Evolutionary conservation across 2,329 filamentous ascomycete species (phyloP).

Genomic region (Cercospora beticola): DNA sequence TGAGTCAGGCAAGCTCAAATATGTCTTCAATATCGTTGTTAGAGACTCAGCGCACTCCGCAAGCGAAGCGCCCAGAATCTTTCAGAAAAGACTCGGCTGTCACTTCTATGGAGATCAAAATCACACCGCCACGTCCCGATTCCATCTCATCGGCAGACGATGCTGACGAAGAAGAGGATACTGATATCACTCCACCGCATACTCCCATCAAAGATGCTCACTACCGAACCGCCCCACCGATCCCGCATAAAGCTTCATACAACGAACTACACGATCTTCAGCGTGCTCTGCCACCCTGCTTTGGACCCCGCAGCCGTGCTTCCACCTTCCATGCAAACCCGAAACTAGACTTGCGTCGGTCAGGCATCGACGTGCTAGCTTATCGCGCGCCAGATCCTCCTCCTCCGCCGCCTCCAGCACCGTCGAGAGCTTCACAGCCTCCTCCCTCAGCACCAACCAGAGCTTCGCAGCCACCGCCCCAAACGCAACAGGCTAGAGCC

Average conservation of each 20-base stretch:
- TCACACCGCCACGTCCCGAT: neutral
- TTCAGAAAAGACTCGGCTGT: slow-evolving; percentile 1
- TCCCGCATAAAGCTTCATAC: neutral
- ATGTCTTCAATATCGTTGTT: neutral
- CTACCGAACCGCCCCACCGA: neutral
- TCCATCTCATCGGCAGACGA: neutral
- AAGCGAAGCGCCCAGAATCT: neutral
- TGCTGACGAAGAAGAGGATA: neutral
- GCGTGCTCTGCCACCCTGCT: neutral
- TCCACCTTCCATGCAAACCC: neutral
- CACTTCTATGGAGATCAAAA: neutral
- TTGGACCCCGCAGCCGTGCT: neutral
- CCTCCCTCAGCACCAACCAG: neutral
- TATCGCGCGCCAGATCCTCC: neutral
- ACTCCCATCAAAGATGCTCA: slow-evolving; percentile 1
- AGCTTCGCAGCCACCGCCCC: neutral
- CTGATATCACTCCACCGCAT: neutral
- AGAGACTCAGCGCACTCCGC: neutral
- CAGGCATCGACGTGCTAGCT: neutral
- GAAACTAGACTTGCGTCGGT: neutral
- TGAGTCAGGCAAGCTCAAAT: neutral
- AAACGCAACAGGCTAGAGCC: neutral
- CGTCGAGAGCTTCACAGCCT: neutral
- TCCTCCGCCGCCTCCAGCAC: neutral
- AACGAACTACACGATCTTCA: neutral